Conservation (phyloP, 2,329 filamentous ascomycete species). For the Calonectria hongkongensis region DNA sequence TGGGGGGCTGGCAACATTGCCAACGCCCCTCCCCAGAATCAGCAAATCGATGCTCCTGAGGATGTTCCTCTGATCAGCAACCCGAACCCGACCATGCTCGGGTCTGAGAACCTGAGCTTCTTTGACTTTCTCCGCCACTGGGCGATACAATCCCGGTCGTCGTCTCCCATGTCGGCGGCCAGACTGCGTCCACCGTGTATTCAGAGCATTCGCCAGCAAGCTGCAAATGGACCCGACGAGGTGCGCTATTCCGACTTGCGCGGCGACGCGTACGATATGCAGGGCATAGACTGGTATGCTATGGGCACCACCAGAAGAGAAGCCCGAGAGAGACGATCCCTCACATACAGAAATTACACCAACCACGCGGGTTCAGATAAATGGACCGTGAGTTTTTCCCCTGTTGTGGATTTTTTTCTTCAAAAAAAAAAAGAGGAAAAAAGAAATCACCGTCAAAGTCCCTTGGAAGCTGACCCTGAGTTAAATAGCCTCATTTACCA, state of each 20-base stretch:
- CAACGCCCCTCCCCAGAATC: slow-evolving; percentile 15
- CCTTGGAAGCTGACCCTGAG: slow-evolving; percentile 34
- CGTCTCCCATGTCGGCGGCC: slow-evolving; percentile 44
- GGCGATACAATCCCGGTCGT: slow-evolving; percentile 60
- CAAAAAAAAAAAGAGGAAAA: not conserved
- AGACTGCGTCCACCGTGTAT: slow-evolving; percentile 54
- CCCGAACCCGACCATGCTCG: slow-evolving; percentile 62
- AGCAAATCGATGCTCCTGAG: slow-evolving; percentile 26
- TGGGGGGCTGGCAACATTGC: slow-evolving; percentile 33
- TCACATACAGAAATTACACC: slow-evolving; percentile 75
- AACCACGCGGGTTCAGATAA: slow-evolving; percentile 69
- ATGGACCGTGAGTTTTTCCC: slow-evolving; percentile 67
- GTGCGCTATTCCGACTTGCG: slow-evolving; percentile 67
- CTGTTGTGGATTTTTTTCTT: not conserved
- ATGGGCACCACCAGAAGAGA: slow-evolving; percentile 70
- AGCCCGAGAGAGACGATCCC: slow-evolving; percentile 68
- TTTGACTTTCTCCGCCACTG: slow-evolving; percentile 71
- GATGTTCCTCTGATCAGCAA: slow-evolving; percentile 55
- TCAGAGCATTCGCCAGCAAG: slow-evolving; percentile 59
- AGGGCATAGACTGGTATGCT: slow-evolving; percentile 75
- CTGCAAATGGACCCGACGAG: slow-evolving; percentile 44
- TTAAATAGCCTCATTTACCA: slow-evolving; percentile 42
- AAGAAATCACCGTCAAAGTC: not conserved
- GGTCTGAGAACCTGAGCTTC: slow-evolving; percentile 70
- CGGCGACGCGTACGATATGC: slow-evolving; percentile 75